These are phyloP conservation scores for Solanum lignicaule DNA, from an alignment of 257 asterid species.

Conservation along the genomic window DNA sequence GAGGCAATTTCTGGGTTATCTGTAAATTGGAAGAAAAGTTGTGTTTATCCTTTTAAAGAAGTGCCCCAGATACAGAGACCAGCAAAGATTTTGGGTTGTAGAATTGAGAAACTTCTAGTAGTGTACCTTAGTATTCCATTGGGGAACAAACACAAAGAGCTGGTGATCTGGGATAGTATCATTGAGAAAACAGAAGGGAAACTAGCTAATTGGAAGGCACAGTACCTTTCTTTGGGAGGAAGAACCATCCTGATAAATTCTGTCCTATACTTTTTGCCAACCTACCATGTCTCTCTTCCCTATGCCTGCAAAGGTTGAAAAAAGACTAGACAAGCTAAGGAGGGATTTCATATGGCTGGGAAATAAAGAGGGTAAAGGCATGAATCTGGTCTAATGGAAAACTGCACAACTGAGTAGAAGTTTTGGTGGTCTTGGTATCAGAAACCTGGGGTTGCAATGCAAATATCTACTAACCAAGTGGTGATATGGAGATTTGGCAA, in stretches of 20 bases:
- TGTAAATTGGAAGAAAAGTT: neutral
- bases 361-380: neutral
- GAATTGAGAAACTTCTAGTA: neutral
- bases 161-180: neutral
- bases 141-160: neutral
- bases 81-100: neutral
- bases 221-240: neutral
- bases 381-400: neutral
- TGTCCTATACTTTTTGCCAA: neutral
- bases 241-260: neutral
- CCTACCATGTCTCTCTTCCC: neutral
- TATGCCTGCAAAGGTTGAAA: neutral
- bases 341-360: neutral
- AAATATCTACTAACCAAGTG: neutral
- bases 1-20: neutral
- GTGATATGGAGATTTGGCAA: neutral
- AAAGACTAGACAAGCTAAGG: neutral
- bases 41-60: neutral
- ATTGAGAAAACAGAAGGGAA: neutral
- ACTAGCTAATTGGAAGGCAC: neutral
- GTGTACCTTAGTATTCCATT: neutral
- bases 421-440: neutral
- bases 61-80: neutral
- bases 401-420: neutral
- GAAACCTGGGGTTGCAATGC: neutral